phyloP scores from a whole-genome alignment of 768 basidiomycete genomes.

The Chalciporus sphaerocephalus region DNA sequence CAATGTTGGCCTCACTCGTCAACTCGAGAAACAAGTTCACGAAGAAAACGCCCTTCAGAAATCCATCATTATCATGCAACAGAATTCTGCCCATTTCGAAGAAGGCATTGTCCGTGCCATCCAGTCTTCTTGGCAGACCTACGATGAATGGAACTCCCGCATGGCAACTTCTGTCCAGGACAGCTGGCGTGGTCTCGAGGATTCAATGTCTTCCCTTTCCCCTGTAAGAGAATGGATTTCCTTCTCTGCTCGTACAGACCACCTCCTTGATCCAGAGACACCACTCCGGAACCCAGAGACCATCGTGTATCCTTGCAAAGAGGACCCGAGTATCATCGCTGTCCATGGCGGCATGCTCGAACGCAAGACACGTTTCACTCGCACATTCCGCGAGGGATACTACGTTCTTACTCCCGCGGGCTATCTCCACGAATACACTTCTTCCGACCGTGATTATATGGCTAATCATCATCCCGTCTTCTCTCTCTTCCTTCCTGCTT shows the following conservation, averaged over 20 bases:
- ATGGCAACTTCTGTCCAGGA: conserved; percentile 70
- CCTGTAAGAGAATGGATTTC: conserved; percentile 94
- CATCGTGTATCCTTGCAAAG: conserved; percentile 85
- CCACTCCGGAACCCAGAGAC: conserved; percentile 75
- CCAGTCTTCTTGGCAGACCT: conserved; percentile 96
- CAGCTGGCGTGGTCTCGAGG: conserved; percentile 66
- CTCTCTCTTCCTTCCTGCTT: conserved; percentile 87
- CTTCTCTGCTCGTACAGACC: conserved; percentile 89
- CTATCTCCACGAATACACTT: conserved; percentile 88
- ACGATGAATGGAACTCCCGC: conserved; percentile 89
- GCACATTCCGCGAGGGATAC: conserved; percentile 78
- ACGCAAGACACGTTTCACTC: conserved; percentile 93
- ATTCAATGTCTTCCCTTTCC: conserved; percentile 71
- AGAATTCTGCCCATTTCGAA: conserved; percentile 95
- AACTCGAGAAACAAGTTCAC: conserved; percentile 88
- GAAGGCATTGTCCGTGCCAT: conserved; percentile 92
- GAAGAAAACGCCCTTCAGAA: conserved; percentile 99
- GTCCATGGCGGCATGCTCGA: conserved; percentile 90
- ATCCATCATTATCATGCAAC: conserved; percentile 96
- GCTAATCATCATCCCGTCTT: conserved; percentile 63
- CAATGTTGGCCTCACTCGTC: conserved; percentile 68
- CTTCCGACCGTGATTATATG: conserved; percentile 61
- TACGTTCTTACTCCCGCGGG: conserved; percentile 94
- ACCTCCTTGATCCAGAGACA: conserved; percentile 94
- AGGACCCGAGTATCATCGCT: conserved; percentile 78